Percentiles rank a stretch among this genome's conserved stretches.
phyloP scores from a whole-genome alignment of 148 eudicot genomes.

The Vaccinium darrowii region DNA sequence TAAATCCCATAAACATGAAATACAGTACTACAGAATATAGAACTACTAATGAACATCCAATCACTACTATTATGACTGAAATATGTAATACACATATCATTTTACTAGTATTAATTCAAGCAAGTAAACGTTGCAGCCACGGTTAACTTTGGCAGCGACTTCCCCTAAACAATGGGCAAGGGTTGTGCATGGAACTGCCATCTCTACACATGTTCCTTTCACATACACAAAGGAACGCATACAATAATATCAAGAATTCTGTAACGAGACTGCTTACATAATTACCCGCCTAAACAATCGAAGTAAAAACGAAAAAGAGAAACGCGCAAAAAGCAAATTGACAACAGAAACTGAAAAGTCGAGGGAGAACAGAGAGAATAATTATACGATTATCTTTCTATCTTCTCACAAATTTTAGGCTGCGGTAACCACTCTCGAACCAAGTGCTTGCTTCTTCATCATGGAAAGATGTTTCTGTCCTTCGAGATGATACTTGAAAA shows the following conservation, averaged over 20 bases:
- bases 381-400: background rate
- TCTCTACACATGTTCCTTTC: background rate
- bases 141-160: background rate
- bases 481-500: conserved; percentile 41
- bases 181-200: background rate
- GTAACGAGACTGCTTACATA: background rate
- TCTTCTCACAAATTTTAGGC: background rate
- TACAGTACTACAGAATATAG: background rate
- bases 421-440: background rate
- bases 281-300: background rate
- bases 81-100: too few species aligned
- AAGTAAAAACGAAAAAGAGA: background rate
- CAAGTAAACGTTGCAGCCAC: background rate
- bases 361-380: background rate
- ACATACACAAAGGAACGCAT: background rate
- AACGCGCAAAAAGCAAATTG: too few species aligned
- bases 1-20: background rate
- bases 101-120: too few species aligned
- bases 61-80: too few species aligned
- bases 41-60: too few species aligned
- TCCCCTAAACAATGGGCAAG: background rate
- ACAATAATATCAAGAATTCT: background rate
- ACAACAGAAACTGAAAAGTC: background rate
- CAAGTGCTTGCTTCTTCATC: conserved; percentile 25
- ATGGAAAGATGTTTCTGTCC: conserved; percentile 56